Conservation (phyloP, 495 filamentous ascomycete species). For the Sabuloglossum arenarium region DNA sequence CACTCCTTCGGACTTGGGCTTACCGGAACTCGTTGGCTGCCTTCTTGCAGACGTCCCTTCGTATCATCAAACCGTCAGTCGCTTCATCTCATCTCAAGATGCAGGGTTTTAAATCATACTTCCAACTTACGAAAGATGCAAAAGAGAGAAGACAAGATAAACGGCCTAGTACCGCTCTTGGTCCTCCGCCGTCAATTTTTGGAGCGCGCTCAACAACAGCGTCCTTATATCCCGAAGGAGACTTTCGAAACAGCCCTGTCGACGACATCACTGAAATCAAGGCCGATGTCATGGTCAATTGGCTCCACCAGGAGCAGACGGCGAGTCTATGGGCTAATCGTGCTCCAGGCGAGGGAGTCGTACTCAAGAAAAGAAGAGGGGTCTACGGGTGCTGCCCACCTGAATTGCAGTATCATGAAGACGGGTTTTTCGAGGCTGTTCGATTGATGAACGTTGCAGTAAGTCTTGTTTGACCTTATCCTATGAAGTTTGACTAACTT, state of each 20-base stretch:
- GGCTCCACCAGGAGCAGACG: slow-evolving; percentile 36
- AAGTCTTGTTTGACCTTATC: slow-evolving; percentile 6
- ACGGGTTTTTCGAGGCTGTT: slow-evolving; percentile 29
- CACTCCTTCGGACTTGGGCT: background rate
- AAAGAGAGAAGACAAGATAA: background rate
- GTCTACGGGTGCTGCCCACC: slow-evolving; percentile 33
- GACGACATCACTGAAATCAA: slow-evolving; percentile 30
- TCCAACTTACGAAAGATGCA: background rate
- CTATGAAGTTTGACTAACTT: background rate
- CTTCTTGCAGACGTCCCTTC: background rate
- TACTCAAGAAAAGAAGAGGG: slow-evolving; percentile 33
- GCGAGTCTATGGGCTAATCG: slow-evolving; percentile 36
- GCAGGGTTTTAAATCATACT: slow-evolving; percentile 4
- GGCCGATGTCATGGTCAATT: slow-evolving; percentile 36
- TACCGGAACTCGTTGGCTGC: background rate
- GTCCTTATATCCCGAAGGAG: slow-evolving; percentile 25
- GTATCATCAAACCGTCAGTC: background rate
- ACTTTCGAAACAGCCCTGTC: slow-evolving; percentile 20
- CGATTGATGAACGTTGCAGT: slow-evolving; percentile 34
- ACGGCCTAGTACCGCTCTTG: background rate
- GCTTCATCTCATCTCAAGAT: background rate
- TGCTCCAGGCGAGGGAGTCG: slow-evolving; percentile 33
- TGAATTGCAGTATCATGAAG: slow-evolving; percentile 25
- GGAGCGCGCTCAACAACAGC: background rate
- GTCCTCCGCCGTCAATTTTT: background rate